Evolutionary conservation across 352 stramenopile species (phyloP).

Genomic region (Globisporangium nodosum): DNA sequence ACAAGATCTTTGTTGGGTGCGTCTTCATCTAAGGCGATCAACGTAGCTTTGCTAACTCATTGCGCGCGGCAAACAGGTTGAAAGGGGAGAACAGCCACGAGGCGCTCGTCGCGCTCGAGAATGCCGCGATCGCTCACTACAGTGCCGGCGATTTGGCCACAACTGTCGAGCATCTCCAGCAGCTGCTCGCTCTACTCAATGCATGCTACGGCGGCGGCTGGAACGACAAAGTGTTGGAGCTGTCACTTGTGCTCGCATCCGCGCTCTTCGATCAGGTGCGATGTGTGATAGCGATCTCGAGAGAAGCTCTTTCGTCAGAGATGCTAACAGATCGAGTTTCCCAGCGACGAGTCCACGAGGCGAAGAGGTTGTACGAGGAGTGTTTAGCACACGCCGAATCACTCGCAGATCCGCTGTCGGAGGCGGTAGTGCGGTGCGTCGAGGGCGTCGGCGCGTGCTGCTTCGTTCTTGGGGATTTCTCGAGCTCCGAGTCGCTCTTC

Average conservation of each 20-base stretch:
- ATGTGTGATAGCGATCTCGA: not conserved
- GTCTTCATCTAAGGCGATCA: not conserved
- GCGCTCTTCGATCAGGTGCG: constrained; percentile 39
- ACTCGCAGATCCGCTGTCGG: constrained; percentile 18
- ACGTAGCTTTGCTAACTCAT: not conserved
- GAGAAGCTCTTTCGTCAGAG: no score
- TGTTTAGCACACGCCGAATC: constrained; percentile 26
- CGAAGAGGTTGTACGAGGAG: constrained; percentile 24
- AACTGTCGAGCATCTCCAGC: constrained; percentile 26
- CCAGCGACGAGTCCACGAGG: constrained; percentile 39
- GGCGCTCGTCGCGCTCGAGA: constrained; percentile 35
- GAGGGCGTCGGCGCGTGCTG: constrained; percentile 51
- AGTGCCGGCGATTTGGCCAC: constrained; percentile 4
- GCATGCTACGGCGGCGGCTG: constrained; percentile 37
- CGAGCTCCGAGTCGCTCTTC: constrained; percentile 45
- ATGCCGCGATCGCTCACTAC: constrained; percentile 32
- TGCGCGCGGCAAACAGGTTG: constrained; percentile 12
- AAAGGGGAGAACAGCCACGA: constrained; percentile 30
- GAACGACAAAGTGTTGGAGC: constrained; percentile 42
- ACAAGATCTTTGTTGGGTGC: constrained; percentile 24
- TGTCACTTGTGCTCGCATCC: constrained; percentile 27
- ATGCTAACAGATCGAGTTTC: not conserved
- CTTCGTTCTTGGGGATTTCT: constrained; percentile 38
- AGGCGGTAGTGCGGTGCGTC: constrained; percentile 21
- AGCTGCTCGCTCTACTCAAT: constrained; percentile 20